Evolutionary conservation across 2,329 filamentous ascomycete species (phyloP), one percentile per base, ranked within the genome.

Genomic region (Penicillium sp.): DNA sequence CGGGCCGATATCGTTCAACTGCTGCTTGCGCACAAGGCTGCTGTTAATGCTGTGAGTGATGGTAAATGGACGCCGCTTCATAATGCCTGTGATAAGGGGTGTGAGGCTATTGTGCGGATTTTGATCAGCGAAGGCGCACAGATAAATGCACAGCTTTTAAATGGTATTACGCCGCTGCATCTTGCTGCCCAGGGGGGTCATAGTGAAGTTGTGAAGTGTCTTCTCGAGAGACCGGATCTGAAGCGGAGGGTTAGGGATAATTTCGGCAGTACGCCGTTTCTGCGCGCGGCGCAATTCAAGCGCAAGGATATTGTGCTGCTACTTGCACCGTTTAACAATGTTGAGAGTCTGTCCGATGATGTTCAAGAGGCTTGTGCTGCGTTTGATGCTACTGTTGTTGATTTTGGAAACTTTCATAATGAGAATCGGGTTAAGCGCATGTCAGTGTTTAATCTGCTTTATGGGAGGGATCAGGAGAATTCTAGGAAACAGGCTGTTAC

Each of bases 1-100:
- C 62, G 73, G 9, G 67, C 68, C 25, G 68, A 70, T 49, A 71
- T 76, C n/a, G 65, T 75, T 17, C 58, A 61, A 16, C 60, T 78
- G 45, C 64, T 82, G 38, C 67, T 82, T 14, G 63, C 69, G n/a
- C 70, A 75, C n/a, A 64, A 71, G 8, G 80, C 78, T 5, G 67
- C 77, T 44, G 69, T 81, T 26, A 80, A 82, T 62, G 76, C 76
- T 14, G 71, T 72, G 42, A 74, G 80, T 56, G 76, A 77, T 48
- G 81, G 81, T 42, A 77, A 76, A 12, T 82, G 81, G 79, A 82
- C 79, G 7, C 76, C 81, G 3, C 66, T 83, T 35, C 80, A 82
- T 60, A 80, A 80, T 75, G 80, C 81, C 3, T 80, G 80, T 11
- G 78, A 80, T 57, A 78, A 78, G 44, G 80, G 80, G 1, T 74